These are phyloP conservation scores for Solanum virginianum DNA, from an alignment of 257 asterid genomes.

Conservation along the genomic window DNA sequence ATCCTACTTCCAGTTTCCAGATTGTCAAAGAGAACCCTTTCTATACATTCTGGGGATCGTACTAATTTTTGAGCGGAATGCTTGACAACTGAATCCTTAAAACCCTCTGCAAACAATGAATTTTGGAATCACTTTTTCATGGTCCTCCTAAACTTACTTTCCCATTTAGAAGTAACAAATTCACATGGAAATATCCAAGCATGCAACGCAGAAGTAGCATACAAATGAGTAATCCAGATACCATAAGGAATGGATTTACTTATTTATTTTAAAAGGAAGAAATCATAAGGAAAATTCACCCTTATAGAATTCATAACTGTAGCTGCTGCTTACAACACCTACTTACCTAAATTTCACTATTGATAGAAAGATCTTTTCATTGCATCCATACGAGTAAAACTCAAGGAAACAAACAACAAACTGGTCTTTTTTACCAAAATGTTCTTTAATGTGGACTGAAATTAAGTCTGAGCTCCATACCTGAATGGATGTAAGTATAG, in stretches of 20 bases:
- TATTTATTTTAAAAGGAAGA: not conserved
- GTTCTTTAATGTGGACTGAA: not conserved
- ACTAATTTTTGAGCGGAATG: not conserved
- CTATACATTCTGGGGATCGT: not conserved
- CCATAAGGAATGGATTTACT: not conserved
- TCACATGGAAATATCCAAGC: not conserved
- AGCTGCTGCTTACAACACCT: not conserved
- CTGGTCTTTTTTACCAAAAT: not conserved
- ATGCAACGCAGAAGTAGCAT: not conserved
- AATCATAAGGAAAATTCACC: not conserved
- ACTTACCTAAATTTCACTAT: not conserved
- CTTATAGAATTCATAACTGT: not conserved
- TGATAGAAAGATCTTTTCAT: not conserved
- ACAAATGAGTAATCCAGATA: not conserved
- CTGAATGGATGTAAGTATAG: conserved; percentile 88
- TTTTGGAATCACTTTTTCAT: not conserved
- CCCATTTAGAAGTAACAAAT: not conserved
- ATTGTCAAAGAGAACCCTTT: not conserved
- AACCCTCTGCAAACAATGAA: not conserved
- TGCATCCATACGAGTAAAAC: not conserved
- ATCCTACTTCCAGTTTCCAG: not conserved
- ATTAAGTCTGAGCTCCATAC: conserved; percentile 12
- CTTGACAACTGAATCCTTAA: not conserved
- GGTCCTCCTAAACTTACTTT: not conserved
- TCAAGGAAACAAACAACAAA: not conserved